Evolutionary conservation across 1,284 basidiomycete genomes (phyloP).

Genomic region (Fistulinella cinereoalba): DNA sequence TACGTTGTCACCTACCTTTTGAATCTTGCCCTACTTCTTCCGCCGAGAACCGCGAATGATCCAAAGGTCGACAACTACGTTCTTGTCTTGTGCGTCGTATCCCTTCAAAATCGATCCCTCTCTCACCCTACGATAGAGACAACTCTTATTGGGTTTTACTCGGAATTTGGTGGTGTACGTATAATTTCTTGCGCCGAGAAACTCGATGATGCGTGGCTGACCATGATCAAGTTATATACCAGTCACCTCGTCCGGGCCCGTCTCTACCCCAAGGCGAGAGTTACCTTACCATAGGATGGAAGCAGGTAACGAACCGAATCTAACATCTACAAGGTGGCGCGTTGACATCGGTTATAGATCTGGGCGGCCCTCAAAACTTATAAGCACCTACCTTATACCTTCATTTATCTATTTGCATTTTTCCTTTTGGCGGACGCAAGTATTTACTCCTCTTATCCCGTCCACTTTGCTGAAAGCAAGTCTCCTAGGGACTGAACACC

Average conservation of each 20-base stretch:
- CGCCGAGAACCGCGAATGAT: slow-evolving; percentile 49
- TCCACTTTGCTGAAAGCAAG: not conserved
- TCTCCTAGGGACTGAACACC: slow-evolving; percentile 66
- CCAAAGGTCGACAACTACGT: slow-evolving; percentile 72
- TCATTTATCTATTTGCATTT: slow-evolving; percentile 70
- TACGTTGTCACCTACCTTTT: slow-evolving; percentile 66
- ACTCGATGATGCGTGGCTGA: slow-evolving; percentile 2
- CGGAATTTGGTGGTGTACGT: slow-evolving; percentile 81
- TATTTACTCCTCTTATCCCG: not conserved
- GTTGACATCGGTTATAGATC: slow-evolving; percentile 43
- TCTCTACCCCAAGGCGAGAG: slow-evolving; percentile 66
- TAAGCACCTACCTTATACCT: slow-evolving; percentile 71
- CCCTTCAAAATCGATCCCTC: not conserved
- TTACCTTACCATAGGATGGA: slow-evolving; percentile 79
- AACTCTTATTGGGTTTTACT: slow-evolving; percentile 73
- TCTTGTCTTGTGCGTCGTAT: slow-evolving; percentile 50
- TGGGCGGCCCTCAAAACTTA: slow-evolving; percentile 69
- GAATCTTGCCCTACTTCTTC: slow-evolving; percentile 73
- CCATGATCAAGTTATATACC: slow-evolving; percentile 59
- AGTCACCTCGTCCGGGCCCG: slow-evolving; percentile 73
- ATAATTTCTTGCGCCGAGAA: too few species aligned
- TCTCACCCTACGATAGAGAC: slow-evolving; percentile 40
- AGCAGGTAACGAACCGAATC: slow-evolving; percentile 47
- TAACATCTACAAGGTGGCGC: not conserved
- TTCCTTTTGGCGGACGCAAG: slow-evolving; percentile 74